Evolutionary conservation across 2,329 filamentous ascomycete genomes (phyloP), one percentile per base, ranked within the genome.

Genomic region (Alternaria sp.): DNA sequence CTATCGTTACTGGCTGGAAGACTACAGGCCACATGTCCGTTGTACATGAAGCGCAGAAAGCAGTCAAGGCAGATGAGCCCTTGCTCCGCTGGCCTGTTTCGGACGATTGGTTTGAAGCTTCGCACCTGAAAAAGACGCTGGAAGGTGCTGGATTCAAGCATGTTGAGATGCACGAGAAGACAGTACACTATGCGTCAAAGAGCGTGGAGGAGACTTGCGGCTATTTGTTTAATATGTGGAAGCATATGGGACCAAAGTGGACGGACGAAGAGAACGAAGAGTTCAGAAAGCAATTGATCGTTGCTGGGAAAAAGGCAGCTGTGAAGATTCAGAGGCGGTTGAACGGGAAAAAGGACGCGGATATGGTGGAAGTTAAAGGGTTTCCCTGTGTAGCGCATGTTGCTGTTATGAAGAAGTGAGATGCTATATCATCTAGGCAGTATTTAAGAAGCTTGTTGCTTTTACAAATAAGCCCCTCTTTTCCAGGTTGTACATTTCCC

Each of bases 1-100:
- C 79, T 2, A 59, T 77, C 3, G 68, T 79, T 11, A 65, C 63
- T 5, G 36, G 52, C 2, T 67, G 66, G 72, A 62, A 65, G n/a
- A 29, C 54, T 4, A 28, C 56, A 10, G 54, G 36, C 0, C 46
- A 60, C 3, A 39, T 62, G 10, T 9, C 34, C 10, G 24, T 62
- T 11, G 37, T 59, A 2, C 44, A 61, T 1, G 39, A 49, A 31
- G 61, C 54, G 37, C 65, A 67, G 34, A 39, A 33, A 7, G 54
- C 49, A 1, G 56, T 57, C 10, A 51, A 48, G 2, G 58, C 61
- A 3, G 37, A 50, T 11, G 54, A 33, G 2, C 49, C 61, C 2
- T 26, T 58, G n/a, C 62, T 63, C 39, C 41, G 51, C 13, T 51
- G 58, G 17, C 65, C 65, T n/a, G 48, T 67, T 4, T 42, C 57